These are phyloP conservation scores for Penicillium sp. DNA, from an alignment of 2,329 filamentous ascomycete species.

Conservation along the genomic window DNA sequence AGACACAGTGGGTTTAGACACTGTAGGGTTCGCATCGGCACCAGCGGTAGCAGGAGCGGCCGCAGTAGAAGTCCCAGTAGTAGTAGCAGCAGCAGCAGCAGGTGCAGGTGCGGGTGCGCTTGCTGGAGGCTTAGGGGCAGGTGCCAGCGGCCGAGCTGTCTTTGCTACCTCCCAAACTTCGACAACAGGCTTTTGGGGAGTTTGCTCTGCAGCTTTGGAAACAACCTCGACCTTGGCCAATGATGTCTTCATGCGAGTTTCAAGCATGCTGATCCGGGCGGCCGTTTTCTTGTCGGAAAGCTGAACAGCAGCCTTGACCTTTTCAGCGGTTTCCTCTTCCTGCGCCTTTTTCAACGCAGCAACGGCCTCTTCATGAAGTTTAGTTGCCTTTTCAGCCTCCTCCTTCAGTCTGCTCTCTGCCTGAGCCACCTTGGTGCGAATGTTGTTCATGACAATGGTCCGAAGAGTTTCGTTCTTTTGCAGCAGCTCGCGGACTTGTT, in stretches of 20 bases:
- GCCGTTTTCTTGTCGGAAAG: conserved; percentile 70
- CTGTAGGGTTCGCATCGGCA: background rate
- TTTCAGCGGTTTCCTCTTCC: conserved; percentile 54
- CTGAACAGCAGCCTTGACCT: conserved; percentile 55
- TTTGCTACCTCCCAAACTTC: conserved; percentile 86
- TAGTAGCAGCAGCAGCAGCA: conserved; percentile 14
- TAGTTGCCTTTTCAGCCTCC: conserved; percentile 22
- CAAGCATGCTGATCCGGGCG: conserved; percentile 70
- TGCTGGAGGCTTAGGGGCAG: conserved; percentile 25
- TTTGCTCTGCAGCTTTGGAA: conserved; percentile 74
- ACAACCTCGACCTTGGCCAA: conserved; percentile 72
- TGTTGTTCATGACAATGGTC: conserved; percentile 52
- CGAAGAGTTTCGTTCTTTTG: conserved; percentile 46
- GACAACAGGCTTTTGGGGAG: conserved; percentile 71
- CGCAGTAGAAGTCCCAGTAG: conserved; percentile 8
- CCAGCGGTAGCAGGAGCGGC: conserved; percentile 6
- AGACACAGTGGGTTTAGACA: background rate
- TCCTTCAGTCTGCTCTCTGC: conserved; percentile 39
- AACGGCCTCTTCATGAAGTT: conserved; percentile 29
- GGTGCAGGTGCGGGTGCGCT: conserved; percentile 13
- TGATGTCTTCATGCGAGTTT: conserved; percentile 59
- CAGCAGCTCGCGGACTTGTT: conserved; percentile 47
- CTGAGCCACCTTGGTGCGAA: conserved; percentile 44
- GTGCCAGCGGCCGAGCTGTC: conserved; percentile 49
- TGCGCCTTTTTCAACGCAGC: conserved; percentile 38